Evolutionary conservation across 2,329 filamentous ascomycete species (phyloP), one percentile per base, ranked within the genome.

Genomic region (Coniosporium tulheliwenetii): DNA sequence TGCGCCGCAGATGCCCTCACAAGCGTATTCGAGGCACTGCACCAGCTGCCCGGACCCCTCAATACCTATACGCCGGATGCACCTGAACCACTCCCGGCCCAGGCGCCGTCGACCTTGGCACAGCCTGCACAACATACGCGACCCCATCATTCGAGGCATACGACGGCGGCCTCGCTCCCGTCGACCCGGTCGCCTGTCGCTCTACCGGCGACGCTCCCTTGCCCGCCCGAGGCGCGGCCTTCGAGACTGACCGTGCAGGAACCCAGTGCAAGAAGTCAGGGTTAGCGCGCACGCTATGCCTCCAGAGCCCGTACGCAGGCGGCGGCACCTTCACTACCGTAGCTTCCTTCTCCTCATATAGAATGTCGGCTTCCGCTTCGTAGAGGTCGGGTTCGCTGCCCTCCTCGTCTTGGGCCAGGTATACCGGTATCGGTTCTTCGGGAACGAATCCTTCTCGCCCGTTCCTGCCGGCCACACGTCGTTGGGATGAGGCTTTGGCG

Each of bases 281-380:
- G 51, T 93, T 81, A 30, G 86, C 80, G 38, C 83, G 71, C 60
- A 91, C 83, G 52, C 81, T 89, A 57, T 79, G 78, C 40, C 85
- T 70, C 83, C 85, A 93, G 1, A 85, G 64, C 0, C 86, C 86
- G 54, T 94, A 94, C 2, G 85, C 85, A 0, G 87, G 86, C 3
- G 87, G 86, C 8, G 77, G 75, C 14, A 69, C 48, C 50, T 52
- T 55, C 41, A 30, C 16, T 12, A 30, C n/a, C 8, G 50, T 40
- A 8, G 46, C 43, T 13, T 54, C 41, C 30, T 57, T 52, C 10
- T 52, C 50, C 1, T 30, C 41, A 10, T 51, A 47, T 1, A 9
- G 19, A 7, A 26, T 26, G 19, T 26, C 19, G 19, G 19, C 19
- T 26, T 52, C 51, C 26, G 35, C 38, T 8, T 46, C 43, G 14